Evolutionary conservation across 345 rosid species (phyloP).

Genomic region (Brassica carinata): DNA sequence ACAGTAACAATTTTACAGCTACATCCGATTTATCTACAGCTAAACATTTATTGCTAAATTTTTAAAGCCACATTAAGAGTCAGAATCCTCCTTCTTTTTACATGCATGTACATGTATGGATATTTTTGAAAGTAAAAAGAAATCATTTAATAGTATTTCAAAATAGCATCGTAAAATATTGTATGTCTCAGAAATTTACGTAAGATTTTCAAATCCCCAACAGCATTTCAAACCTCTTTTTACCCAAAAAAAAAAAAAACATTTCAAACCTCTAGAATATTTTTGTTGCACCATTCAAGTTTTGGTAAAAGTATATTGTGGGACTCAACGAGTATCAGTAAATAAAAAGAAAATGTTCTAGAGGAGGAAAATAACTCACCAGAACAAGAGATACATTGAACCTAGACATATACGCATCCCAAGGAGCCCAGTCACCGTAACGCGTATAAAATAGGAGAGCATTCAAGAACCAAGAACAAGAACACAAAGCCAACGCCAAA

Average conservation of each 20-base stretch:
- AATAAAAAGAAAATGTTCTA: not conserved
- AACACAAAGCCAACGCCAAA: not conserved
- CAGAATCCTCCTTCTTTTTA: not conserved
- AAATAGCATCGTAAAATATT: not conserved
- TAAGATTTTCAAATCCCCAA: not conserved
- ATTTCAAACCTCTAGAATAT: not conserved
- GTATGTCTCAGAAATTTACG: not conserved
- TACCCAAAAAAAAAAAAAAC: not conserved
- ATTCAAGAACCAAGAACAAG: constrained; percentile 4
- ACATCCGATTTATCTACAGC: too few species aligned
- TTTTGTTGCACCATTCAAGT: not conserved
- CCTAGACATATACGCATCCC: constrained; percentile 52
- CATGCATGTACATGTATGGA: not conserved
- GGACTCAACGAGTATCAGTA: constrained; percentile 17
- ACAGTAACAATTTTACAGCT: too few species aligned
- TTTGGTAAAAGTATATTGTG: not conserved
- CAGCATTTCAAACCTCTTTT: not conserved
- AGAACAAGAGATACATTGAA: constrained; percentile 55
- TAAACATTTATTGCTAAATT: too few species aligned
- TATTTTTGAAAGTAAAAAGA: not conserved
- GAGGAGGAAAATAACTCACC: constrained; percentile 6
- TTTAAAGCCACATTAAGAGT: too few species aligned
- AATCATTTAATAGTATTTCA: not conserved
- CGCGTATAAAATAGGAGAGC: constrained; percentile 25
- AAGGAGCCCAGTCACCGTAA: not conserved